phyloP scores from a whole-genome alignment of 2,329 filamentous ascomycete species.

The Fonsecaea erecta region DNA sequence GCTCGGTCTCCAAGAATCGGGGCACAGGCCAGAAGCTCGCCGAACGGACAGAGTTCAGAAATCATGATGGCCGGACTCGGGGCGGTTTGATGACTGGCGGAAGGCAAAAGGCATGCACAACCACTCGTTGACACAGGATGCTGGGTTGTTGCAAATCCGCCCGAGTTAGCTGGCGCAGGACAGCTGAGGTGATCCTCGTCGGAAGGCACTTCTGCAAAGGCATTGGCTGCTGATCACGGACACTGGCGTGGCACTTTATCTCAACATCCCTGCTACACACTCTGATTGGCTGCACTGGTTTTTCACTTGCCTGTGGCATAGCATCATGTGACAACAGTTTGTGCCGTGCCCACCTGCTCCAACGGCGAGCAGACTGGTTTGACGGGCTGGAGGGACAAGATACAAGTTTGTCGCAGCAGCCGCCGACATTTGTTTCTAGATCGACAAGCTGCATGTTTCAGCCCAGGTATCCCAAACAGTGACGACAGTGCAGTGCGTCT shows the following conservation, averaged over 20 bases:
- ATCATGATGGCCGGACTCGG: conserved; percentile 18
- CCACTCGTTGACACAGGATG: conserved; percentile 34
- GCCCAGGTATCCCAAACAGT: conserved; percentile 10
- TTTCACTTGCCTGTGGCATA: conserved; percentile 13
- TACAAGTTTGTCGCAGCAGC: conserved; percentile 30
- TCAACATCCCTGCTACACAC: conserved; percentile 32
- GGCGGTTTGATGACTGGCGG: conserved; percentile 29
- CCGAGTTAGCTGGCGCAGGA: conserved; percentile 33
- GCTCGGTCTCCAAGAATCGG: background rate
- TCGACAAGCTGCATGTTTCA: conserved; percentile 31
- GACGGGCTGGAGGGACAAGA: background rate
- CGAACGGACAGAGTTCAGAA: conserved; percentile 14
- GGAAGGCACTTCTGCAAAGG: conserved; percentile 30
- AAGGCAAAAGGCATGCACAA: conserved; percentile 25
- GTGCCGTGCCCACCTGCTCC: background rate
- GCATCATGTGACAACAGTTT: conserved; percentile 32
- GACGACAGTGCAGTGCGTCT: conserved; percentile 21
- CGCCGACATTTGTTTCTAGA: conserved; percentile 25
- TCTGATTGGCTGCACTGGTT: conserved; percentile 29
- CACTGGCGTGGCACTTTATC: conserved; percentile 22
- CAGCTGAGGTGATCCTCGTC: conserved; percentile 34
- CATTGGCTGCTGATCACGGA: conserved; percentile 27
- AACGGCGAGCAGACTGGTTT: background rate
- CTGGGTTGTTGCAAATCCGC: conserved; percentile 29
- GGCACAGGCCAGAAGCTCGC: conserved; percentile 1